These are phyloP conservation scores for Exophiala dermatitidis DNA, from an alignment of 2,329 filamentous ascomycete species.

Conservation along the genomic window DNA sequence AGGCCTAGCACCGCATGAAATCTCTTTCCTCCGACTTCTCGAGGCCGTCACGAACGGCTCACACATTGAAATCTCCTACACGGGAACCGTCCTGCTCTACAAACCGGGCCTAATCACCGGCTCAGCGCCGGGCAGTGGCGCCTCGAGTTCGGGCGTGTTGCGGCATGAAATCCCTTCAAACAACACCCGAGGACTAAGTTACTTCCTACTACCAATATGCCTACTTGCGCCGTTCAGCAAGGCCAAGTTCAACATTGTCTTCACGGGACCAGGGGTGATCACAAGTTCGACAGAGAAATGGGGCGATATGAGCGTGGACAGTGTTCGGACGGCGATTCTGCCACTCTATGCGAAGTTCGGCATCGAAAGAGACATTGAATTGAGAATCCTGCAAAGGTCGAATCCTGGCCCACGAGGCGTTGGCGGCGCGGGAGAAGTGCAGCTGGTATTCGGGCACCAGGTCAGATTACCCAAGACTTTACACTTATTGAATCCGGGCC, in stretches of 20 bases:
- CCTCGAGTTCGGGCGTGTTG: conserved; percentile 64
- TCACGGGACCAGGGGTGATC: conserved; percentile 86
- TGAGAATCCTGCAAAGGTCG: conserved; percentile 71
- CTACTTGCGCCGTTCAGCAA: conserved; percentile 91
- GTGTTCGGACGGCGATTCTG: conserved; percentile 84
- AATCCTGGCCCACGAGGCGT: conserved; percentile 67
- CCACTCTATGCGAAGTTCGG: conserved; percentile 87
- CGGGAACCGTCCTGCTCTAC: conserved; percentile 86
- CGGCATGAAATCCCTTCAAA: conserved; percentile 70
- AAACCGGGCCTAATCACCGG: conserved; percentile 89
- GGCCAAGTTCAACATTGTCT: conserved; percentile 78
- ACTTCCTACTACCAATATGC: conserved; percentile 84
- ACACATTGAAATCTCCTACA: conserved; percentile 91
- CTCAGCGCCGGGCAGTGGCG: conserved; percentile 66
- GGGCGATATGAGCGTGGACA: conserved; percentile 86
- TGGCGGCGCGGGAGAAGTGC: conserved; percentile 86
- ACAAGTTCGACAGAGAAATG: conserved; percentile 68
- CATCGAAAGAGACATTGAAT: conserved; percentile 76
- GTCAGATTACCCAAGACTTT: conserved; percentile 89
- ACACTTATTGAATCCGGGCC: conserved; percentile 74
- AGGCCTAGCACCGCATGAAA: conserved; percentile 83
- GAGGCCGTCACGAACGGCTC: conserved; percentile 93
- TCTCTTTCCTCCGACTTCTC: conserved; percentile 90
- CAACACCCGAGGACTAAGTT: conserved; percentile 75
- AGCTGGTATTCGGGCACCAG: conserved; percentile 87